Percentiles rank a stretch among this genome's conserved stretches.
Evolutionary conservation across 2,329 filamentous ascomycete genomes (phyloP).

Genomic region (Fusarium equiseti): DNA sequence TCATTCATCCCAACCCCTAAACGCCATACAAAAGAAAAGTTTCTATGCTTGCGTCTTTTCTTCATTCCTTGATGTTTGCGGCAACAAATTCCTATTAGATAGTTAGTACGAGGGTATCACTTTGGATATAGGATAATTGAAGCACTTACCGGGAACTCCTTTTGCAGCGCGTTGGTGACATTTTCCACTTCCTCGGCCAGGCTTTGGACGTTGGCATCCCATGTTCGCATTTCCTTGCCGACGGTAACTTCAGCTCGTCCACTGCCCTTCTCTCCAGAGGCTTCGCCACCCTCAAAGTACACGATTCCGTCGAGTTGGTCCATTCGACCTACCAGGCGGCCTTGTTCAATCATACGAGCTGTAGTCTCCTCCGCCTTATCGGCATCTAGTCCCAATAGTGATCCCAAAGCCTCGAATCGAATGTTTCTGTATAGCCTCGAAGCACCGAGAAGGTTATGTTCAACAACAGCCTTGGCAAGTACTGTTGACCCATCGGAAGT

Average conservation of each 20-base stretch:
- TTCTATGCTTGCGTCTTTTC: constrained; percentile 28
- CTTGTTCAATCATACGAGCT: constrained; percentile 95
- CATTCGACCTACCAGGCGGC: constrained; percentile 86
- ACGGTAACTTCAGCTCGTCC: constrained; percentile 72
- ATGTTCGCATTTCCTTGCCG: constrained; percentile 80
- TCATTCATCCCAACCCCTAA: constrained; percentile 35
- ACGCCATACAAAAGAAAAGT: constrained; percentile 42
- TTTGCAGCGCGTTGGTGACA: constrained; percentile 83
- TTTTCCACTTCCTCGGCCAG: constrained; percentile 91
- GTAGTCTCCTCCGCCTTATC: constrained; percentile 92
- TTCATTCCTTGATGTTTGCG: constrained; percentile 60
- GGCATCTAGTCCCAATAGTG: constrained; percentile 80
- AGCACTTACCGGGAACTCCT: constrained; percentile 75
- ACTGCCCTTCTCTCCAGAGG: constrained; percentile 75
- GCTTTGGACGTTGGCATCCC: constrained; percentile 90
- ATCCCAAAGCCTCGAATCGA: constrained; percentile 78
- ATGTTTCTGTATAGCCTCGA: constrained; percentile 86
- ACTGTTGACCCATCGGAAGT: constrained; percentile 94
- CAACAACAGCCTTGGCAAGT: constrained; percentile 90
- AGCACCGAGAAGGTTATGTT: constrained; percentile 92
- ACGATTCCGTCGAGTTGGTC: constrained; percentile 93
- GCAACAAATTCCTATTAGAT: constrained; percentile 66
- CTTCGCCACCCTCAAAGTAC: constrained; percentile 83
- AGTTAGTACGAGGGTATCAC: constrained; percentile 18
- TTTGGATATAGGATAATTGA: not conserved